Base-by-base conservation (phyloP, 2,329 filamentous ascomycete genomes). In the Coniochaeta sp. region DNA sequence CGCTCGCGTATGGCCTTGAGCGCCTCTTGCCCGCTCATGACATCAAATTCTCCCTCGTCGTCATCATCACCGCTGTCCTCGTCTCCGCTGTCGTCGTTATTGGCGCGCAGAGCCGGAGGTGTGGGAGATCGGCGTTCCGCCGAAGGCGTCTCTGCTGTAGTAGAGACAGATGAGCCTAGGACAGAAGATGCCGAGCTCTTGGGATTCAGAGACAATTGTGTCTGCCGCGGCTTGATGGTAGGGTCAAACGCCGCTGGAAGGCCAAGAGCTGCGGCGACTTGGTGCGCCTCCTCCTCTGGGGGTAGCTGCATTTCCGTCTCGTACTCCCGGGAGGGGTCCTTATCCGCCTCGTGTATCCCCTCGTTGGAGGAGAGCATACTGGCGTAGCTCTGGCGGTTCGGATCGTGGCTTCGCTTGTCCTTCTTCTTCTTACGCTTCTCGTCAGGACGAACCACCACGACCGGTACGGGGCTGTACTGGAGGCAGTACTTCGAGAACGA, bases 401-500 rank as follows among this genome's bases (percentile, higher is more conserved):
- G 85, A 60, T 96, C 89, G 51, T 87, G 83, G 49, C 83, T 79
- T 27, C 91, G 84, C 73, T 96, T 96, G 53, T 81, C 79, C 70
- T 94, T 95, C 72, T 95, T 95, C 71, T 94, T 94, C 63, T 89
- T 82, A 18, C 91, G 86, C 71, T 95, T 95, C 55, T 88, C 87
- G 28, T 86, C 87, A 31, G 91, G 91, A 4, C 91, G 82, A 9
- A 96, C 91, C 28, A 96, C 91, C 27, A 96, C 91, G 7, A 96
- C 91, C 1, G 91, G 91, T 1, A 96, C 89, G 0, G 91, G 91
- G 1, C 89, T 95, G 66, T 95, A 91, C 65, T 96, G 91, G 12
- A 96, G 77, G 62, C 91, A 96, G 70, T 96, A 96, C 65, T 96
- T 96, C 24, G 89, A 95, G 42, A 96, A 91, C 0, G 88, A 94